Evolutionary conservation across 345 rosid genomes (phyloP).

Genomic region (Trapa bicornis): DNA sequence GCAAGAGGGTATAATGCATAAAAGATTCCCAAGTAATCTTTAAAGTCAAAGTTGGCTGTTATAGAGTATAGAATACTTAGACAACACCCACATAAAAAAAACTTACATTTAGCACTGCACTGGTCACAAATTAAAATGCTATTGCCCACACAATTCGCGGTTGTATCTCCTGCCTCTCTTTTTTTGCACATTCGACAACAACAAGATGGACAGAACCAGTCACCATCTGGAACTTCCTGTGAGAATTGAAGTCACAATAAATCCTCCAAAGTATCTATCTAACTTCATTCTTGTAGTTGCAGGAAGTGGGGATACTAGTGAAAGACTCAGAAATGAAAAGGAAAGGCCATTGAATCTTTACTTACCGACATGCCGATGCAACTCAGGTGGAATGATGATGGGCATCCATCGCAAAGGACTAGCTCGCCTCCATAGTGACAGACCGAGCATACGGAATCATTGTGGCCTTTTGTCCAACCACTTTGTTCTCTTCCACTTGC

Average conservation of each 20-base stretch:
- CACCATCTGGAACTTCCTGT: conserved; percentile 41
- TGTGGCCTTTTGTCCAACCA: conserved; percentile 24
- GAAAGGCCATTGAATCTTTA: background rate
- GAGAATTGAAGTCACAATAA: background rate
- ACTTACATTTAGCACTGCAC: conserved; percentile 39
- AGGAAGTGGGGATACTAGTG: too few species aligned
- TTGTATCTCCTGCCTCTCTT: conserved; percentile 13
- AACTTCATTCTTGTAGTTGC: background rate
- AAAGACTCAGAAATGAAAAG: background rate
- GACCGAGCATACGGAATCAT: conserved; percentile 49
- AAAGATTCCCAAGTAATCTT: too few species aligned
- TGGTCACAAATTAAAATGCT: conserved; percentile 33
- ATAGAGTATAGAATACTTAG: too few species aligned
- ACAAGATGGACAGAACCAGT: conserved; percentile 80
- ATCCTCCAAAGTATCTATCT: background rate
- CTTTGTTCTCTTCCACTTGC: background rate
- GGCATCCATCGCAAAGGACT: conserved; percentile 65
- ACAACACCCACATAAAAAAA: background rate
- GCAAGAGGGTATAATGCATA: too few species aligned
- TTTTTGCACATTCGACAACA: conserved; percentile 44
- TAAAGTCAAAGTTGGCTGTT: too few species aligned
- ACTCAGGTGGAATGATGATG: conserved; percentile 58
- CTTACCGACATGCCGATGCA: conserved; percentile 57
- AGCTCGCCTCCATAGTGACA: conserved; percentile 78
- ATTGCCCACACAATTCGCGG: background rate